phyloP scores from a whole-genome alignment of 2,329 filamentous ascomycete species.

The Pseudopithomyces maydicus region DNA sequence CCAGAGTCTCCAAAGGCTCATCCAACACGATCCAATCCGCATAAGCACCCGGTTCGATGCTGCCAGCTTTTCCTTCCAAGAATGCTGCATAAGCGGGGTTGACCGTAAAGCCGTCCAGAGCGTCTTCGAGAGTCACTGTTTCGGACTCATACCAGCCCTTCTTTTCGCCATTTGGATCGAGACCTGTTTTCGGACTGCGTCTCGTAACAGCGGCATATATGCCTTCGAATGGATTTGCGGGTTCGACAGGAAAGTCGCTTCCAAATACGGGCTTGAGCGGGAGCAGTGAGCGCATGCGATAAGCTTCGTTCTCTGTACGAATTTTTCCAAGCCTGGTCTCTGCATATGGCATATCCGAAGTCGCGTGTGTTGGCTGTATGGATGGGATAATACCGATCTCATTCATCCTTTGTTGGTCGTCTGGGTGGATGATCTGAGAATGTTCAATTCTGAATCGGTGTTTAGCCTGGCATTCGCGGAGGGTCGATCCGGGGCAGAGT shows the following conservation, averaged over 20 bases:
- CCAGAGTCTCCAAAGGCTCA: conserved; percentile 56
- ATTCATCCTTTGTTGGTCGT: conserved; percentile 65
- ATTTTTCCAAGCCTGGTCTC: conserved; percentile 62
- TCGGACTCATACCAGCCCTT: conserved; percentile 66
- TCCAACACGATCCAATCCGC: conserved; percentile 76
- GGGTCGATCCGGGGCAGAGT: conserved; percentile 53
- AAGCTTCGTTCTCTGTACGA: conserved; percentile 63
- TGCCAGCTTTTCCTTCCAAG: conserved; percentile 62
- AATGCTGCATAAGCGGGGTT: conserved; percentile 65
- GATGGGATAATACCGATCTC: conserved; percentile 68
- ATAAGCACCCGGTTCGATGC: conserved; percentile 64
- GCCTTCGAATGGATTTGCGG: conserved; percentile 69
- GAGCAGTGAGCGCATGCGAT: conserved; percentile 68
- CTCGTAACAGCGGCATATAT: conserved; percentile 71
- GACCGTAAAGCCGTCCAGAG: conserved; percentile 65
- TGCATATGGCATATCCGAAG: conserved; percentile 72
- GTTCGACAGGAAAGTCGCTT: conserved; percentile 75
- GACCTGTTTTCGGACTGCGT: conserved; percentile 58
- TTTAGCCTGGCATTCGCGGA: conserved; percentile 56
- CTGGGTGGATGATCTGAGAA: conserved; percentile 70
- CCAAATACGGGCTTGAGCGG: conserved; percentile 63
- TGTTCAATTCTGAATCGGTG: conserved; percentile 72
- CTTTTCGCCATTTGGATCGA: conserved; percentile 50
- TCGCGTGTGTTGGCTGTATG: conserved; percentile 74
- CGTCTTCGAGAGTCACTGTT: conserved; percentile 62